phyloP scores from a whole-genome alignment of 352 stramenopile species.

The Pythium coloratum region DNA sequence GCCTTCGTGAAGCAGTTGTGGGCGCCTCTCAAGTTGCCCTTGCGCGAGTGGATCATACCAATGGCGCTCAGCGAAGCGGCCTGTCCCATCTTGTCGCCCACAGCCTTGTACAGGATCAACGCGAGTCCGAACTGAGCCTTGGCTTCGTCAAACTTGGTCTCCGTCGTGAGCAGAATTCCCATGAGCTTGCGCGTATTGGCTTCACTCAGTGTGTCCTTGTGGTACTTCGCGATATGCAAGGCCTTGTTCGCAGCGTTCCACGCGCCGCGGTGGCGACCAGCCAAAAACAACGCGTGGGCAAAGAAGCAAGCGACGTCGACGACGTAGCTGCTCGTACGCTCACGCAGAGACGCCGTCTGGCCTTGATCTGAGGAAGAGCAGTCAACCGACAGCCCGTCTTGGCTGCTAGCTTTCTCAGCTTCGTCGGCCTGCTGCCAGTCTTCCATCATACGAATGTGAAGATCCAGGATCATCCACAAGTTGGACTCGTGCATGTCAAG shows the following conservation, averaged over 20 bases:
- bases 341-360: slow-evolving; percentile 25
- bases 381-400: slow-evolving; percentile 6
- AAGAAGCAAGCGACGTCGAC: slow-evolving; percentile 76
- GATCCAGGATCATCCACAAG: slow-evolving; percentile 77
- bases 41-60: slow-evolving; percentile 80
- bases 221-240: slow-evolving; percentile 71
- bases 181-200: slow-evolving; percentile 79
- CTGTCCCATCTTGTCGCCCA: slow-evolving; percentile 75
- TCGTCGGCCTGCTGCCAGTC: slow-evolving; percentile 40
- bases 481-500: slow-evolving; percentile 81
- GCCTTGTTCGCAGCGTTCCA: slow-evolving; percentile 75
- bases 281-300: slow-evolving; percentile 71
- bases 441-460: slow-evolving; percentile 71
- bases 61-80: slow-evolving; percentile 73
- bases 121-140: slow-evolving; percentile 78
- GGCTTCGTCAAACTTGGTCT: slow-evolving; percentile 82
- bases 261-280: slow-evolving; percentile 65
- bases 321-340: slow-evolving; percentile 57
- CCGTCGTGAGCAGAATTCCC: slow-evolving; percentile 73
- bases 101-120: slow-evolving; percentile 74
- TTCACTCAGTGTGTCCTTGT: slow-evolving; percentile 67
- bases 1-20: slow-evolving; percentile 84
- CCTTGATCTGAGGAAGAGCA: slow-evolving; percentile 7
- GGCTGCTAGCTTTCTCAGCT: background rate
- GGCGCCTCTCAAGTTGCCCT: slow-evolving; percentile 70